Evolutionary conservation across 768 basidiomycete genomes (phyloP).

Genomic region (Imleria badia): DNA sequence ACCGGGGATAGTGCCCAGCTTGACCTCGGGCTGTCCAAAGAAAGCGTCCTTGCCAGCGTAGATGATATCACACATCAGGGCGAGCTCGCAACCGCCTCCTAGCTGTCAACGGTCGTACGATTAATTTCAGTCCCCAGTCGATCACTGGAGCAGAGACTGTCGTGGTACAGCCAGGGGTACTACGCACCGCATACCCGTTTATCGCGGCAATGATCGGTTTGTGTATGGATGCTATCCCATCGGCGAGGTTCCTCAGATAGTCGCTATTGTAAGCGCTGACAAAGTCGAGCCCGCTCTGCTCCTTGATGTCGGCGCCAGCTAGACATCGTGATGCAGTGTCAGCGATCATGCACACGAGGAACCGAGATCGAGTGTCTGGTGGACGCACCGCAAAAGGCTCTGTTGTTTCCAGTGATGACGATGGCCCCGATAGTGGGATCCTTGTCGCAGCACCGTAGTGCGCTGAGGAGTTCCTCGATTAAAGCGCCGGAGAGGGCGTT

Average conservation of each 20-base stretch:
- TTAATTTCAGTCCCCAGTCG: background rate
- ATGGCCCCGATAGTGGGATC: constrained; percentile 77
- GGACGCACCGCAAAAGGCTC: constrained; percentile 55
- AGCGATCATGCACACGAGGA: background rate
- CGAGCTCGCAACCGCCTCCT: constrained; percentile 95
- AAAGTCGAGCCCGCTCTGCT: constrained; percentile 86
- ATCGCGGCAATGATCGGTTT: constrained; percentile 96
- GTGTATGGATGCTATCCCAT: constrained; percentile 50
- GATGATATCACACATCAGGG: constrained; percentile 94
- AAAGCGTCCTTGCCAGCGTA: constrained; percentile 83
- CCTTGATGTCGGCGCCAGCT: constrained; percentile 97
- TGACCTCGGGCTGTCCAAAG: constrained; percentile 96
- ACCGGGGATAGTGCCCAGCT: constrained; percentile 90
- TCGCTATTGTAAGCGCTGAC: constrained; percentile 44
- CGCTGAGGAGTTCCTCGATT: constrained; percentile 76
- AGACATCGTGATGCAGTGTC: background rate
- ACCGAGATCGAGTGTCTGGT: too few relatives aligned
- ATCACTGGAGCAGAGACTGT: background rate
- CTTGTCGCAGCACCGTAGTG: constrained; percentile 62
- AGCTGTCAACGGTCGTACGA: constrained; percentile 53
- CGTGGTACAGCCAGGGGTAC: background rate
- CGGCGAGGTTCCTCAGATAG: constrained; percentile 46
- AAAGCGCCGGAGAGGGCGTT: constrained; percentile 83
- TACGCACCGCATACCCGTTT: constrained; percentile 80
- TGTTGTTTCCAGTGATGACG: constrained; percentile 88